Evolutionary conservation across 495 filamentous ascomycete genomes (phyloP).

Genomic region (Aspergillus bridgeri): DNA sequence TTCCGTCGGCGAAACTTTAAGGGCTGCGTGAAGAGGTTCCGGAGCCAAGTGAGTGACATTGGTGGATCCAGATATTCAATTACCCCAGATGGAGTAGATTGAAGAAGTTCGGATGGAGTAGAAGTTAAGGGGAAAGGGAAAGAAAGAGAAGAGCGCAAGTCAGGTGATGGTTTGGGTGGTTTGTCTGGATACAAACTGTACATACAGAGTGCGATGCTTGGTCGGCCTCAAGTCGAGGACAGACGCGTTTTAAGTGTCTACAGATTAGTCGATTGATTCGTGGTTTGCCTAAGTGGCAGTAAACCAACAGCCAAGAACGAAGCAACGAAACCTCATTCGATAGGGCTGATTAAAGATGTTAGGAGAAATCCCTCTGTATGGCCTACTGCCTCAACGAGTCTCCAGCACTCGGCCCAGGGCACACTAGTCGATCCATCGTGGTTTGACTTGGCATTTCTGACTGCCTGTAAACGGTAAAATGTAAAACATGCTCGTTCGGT

Average conservation of each 20-base stretch:
- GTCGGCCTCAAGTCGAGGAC: too few species aligned
- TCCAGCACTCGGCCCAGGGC: too few species aligned
- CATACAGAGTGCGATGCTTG: too few species aligned
- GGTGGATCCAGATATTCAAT: background rate
- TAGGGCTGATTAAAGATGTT: background rate
- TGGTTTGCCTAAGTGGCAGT: background rate
- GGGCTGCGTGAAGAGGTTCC: background rate
- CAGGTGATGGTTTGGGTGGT: background rate
- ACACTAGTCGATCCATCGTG: background rate
- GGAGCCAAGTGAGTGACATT: background rate
- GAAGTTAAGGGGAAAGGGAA: too few species aligned
- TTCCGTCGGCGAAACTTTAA: background rate
- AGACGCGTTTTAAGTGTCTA: too few species aligned
- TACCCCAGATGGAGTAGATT: background rate
- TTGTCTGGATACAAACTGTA: too few species aligned
- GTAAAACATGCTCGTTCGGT: background rate
- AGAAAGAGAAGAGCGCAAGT: background rate
- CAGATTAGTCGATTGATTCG: background rate
- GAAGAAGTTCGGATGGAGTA: too few species aligned
- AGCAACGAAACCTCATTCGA: background rate
- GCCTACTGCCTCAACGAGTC: too few species aligned
- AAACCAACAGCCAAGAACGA: background rate
- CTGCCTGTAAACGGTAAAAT: background rate
- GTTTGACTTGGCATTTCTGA: background rate
- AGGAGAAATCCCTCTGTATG: too few species aligned